A percentile compares a stretch with the other conserved stretches of the same genome.
Conservation (phyloP, 2,329 filamentous ascomycete genomes). For the Chaetomiaceae sp. region DNA sequence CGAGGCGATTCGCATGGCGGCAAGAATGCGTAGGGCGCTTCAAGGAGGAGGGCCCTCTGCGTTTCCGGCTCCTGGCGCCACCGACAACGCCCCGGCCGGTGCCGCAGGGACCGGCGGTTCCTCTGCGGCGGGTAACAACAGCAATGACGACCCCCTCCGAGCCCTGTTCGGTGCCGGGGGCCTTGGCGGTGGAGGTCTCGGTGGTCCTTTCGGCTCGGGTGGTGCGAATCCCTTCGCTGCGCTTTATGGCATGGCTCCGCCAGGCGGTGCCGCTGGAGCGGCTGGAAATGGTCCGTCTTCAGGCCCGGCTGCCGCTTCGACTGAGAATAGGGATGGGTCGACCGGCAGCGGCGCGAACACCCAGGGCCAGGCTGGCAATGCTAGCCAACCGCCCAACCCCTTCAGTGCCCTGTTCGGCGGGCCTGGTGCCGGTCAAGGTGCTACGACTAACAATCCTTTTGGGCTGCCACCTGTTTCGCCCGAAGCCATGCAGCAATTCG, state of each 20-base stretch:
- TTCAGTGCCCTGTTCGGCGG: constrained; percentile 26
- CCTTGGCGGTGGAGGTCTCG: too few species aligned
- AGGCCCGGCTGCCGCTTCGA: constrained; percentile 8
- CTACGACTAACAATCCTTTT: constrained; percentile 33
- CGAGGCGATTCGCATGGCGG: constrained; percentile 72
- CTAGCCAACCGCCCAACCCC: constrained; percentile 23
- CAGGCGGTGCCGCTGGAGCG: constrained; percentile 42
- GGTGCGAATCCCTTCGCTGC: constrained; percentile 52
- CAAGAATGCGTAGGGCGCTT: constrained; percentile 74
- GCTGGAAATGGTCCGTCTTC: constrained; percentile 7
- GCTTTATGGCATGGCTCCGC: constrained; percentile 56
- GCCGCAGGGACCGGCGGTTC: constrained; percentile 33
- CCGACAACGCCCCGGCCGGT: constrained; percentile 68
- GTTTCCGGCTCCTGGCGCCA: constrained; percentile 89
- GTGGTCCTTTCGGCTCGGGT: background rate
- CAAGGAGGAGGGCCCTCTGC: constrained; percentile 47
- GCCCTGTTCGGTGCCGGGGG: constrained; percentile 32
- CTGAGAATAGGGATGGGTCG: constrained; percentile 1
- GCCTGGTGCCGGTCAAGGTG: constrained; percentile 24
- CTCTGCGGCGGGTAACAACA: constrained; percentile 31
- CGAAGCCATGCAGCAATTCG: constrained; percentile 51
- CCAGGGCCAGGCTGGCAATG: constrained; percentile 8
- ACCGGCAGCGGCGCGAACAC: background rate
- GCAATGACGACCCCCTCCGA: constrained; percentile 41
- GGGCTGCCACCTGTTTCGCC: constrained; percentile 47